Conservation (phyloP, 2,329 filamentous ascomycete genomes). For the Xylariaceae sp. region DNA sequence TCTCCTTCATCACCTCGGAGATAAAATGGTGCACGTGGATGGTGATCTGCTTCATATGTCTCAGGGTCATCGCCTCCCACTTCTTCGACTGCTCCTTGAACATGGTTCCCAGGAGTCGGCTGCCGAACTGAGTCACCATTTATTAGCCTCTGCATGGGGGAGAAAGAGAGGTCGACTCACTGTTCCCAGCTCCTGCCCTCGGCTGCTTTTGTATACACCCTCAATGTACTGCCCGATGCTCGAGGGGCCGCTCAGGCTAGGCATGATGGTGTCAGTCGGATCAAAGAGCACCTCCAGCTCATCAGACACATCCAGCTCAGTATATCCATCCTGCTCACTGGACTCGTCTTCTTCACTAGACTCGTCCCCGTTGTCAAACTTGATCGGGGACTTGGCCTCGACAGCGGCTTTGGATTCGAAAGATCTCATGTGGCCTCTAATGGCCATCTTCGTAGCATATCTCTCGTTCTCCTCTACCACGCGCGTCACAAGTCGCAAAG, state of each 20-base stretch:
- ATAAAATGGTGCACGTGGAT: constrained; percentile 38
- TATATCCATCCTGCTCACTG: no score
- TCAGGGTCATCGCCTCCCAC: constrained; percentile 36
- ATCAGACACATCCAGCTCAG: no score
- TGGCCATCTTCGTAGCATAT: constrained; percentile 15
- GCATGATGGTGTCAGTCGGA: constrained; percentile 8
- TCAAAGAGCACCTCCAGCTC: constrained; percentile 23
- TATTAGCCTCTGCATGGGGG: background rate
- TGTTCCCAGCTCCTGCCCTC: constrained; percentile 34
- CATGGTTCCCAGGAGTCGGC: constrained; percentile 26
- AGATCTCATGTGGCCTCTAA: constrained; percentile 19
- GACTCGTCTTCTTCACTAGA: no score
- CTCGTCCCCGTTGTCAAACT: no score
- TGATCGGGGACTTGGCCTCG: background rate
- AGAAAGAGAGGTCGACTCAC: constrained; percentile 10
- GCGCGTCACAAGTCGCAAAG: constrained; percentile 22
- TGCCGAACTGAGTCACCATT: constrained; percentile 11
- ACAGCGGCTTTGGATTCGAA: background rate
- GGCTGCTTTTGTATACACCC: constrained; percentile 32
- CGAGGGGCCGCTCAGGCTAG: constrained; percentile 7
- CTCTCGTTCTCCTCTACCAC: constrained; percentile 18
- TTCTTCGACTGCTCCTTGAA: constrained; percentile 42
- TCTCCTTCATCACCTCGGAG: constrained; percentile 25
- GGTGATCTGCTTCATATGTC: constrained; percentile 38
- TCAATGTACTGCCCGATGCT: constrained; percentile 39